phyloP scores from a whole-genome alignment of 495 filamentous ascomycete species.

The Elasticomyces elasticus region DNA sequence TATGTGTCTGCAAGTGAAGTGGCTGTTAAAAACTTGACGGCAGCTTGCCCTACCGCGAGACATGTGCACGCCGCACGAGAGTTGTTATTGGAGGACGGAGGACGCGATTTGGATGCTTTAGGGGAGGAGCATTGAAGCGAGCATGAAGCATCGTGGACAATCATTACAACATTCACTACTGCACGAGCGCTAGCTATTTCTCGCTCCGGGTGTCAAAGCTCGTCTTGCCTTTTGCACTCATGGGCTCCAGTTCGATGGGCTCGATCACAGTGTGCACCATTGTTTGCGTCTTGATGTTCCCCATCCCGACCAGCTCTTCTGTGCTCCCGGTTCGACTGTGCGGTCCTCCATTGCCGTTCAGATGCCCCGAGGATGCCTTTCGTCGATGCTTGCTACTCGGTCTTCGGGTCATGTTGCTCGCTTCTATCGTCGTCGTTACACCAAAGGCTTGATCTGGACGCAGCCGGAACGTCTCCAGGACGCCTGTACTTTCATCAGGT shows the following conservation, averaged over 20 bases:
- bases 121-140: not conserved
- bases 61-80: too few species aligned
- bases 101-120: too few species aligned
- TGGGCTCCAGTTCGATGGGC: constrained; percentile 8
- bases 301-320: constrained; percentile 11
- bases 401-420: not conserved
- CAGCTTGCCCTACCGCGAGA: too few species aligned
- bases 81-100: too few species aligned
- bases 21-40: too few species aligned
- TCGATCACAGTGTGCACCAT: constrained; percentile 10
- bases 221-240: not conserved
- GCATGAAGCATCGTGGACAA: not conserved
- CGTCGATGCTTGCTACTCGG: not conserved
- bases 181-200: not conserved
- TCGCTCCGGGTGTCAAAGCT: constrained; percentile 8
- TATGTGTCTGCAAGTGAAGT: too few species aligned
- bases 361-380: not conserved
- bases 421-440: constrained; percentile 15
- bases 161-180: not conserved
- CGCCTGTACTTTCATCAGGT: constrained; percentile 1
- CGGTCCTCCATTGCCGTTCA: not conserved
- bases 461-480: constrained; percentile 16
- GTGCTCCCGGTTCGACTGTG: constrained; percentile 12
- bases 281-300: constrained; percentile 12
- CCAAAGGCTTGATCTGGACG: constrained; percentile 18